Conservation (phyloP, 108 stramenopile species). For the Schizochytrium sp. region DNA sequence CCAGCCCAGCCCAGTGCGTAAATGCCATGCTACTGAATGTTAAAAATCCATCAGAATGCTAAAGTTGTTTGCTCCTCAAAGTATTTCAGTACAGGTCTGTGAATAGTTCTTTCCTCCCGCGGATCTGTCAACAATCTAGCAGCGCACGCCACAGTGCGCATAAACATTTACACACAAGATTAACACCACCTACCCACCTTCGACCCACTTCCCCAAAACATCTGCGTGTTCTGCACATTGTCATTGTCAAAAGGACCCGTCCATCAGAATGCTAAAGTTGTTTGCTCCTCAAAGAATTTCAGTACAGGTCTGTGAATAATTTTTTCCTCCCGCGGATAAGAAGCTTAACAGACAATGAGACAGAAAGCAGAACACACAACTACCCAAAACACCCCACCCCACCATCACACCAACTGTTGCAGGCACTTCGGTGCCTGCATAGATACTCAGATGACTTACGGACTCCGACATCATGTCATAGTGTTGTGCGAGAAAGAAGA, state of each 20-base stretch:
- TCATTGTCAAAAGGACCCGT: too few species aligned
- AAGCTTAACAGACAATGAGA: too few species aligned
- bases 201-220: too few species aligned
- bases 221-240: too few species aligned
- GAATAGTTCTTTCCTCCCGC: constrained; percentile 55
- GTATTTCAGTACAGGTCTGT: constrained; percentile 60
- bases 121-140: not conserved
- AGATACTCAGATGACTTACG: not conserved
- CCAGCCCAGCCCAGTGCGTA: not conserved
- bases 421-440: too few species aligned
- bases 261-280: too few species aligned
- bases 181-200: too few species aligned
- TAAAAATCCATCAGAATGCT: constrained; percentile 44
- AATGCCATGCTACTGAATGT: not conserved
- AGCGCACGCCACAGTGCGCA: too few species aligned
- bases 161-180: too few species aligned
- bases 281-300: not conserved
- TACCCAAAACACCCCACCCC: too few species aligned
- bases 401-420: too few species aligned
- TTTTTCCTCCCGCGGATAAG: constrained; percentile 49
- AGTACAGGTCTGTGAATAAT: constrained; percentile 60
- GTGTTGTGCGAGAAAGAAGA: constrained; percentile 85
- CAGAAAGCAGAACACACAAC: too few species aligned
- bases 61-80: constrained; percentile 55
- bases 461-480: constrained; percentile 82